Conservation (phyloP, 2,329 filamentous ascomycete genomes). For the Sarocladium strictum region DNA sequence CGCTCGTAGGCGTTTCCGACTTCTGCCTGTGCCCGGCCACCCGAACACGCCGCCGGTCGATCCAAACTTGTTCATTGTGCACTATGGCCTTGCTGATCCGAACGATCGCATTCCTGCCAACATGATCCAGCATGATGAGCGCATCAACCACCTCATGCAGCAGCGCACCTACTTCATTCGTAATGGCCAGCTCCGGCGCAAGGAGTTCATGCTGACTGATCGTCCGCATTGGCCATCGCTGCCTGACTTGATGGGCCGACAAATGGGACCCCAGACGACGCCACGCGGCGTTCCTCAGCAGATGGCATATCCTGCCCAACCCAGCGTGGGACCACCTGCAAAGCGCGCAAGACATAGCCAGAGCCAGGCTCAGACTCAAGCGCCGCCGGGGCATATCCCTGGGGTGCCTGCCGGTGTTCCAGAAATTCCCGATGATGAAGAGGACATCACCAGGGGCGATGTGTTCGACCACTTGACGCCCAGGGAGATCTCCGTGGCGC, state of each 20-base stretch:
- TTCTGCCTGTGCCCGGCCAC: slow-evolving; percentile 66
- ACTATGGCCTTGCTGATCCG: slow-evolving; percentile 75
- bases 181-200: slow-evolving; percentile 76
- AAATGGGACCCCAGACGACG: slow-evolving; percentile 41
- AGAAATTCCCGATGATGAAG: slow-evolving; percentile 71
- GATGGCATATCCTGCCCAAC: slow-evolving; percentile 57
- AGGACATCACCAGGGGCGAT: slow-evolving; percentile 82
- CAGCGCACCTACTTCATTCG: slow-evolving; percentile 60
- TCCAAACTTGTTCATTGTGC: slow-evolving; percentile 81
- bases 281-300: slow-evolving; percentile 48
- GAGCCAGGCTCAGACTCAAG: slow-evolving; percentile 9
- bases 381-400: slow-evolving; percentile 23
- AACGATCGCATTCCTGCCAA: slow-evolving; percentile 66
- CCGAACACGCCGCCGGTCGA: slow-evolving; percentile 68
- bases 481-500: slow-evolving; percentile 76
- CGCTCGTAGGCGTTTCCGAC: slow-evolving; percentile 77
- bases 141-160: slow-evolving; percentile 54
- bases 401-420: slow-evolving; percentile 22
- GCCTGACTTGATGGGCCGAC: slow-evolving; percentile 40
- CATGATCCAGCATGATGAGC: slow-evolving; percentile 58
- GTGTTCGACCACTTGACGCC: slow-evolving; percentile 86
- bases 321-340: slow-evolving; percentile 43
- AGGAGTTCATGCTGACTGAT: slow-evolving; percentile 93
- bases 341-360: slow-evolving; percentile 45
- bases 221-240: slow-evolving; percentile 86